Evolutionary conservation across 2,329 filamentous ascomycete species (phyloP).

Genomic region (Fusarium papillatum): DNA sequence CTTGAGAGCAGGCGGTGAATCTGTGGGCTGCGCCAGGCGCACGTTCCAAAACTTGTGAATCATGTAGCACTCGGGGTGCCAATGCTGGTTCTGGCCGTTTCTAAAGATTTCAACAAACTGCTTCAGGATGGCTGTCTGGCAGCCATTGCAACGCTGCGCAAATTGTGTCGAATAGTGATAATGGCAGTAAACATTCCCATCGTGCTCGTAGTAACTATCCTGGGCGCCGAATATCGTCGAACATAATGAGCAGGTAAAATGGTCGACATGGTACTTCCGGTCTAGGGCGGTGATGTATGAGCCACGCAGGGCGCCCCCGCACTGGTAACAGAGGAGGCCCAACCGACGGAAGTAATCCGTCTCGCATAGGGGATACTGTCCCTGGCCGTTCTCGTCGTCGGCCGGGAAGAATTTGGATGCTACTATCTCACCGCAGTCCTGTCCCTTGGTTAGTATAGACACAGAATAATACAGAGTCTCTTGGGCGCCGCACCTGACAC

Average conservation of each 20-base stretch:
- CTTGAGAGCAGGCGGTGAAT: constrained; percentile 58
- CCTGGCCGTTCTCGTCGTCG: constrained; percentile 87
- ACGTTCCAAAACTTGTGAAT: constrained; percentile 99
- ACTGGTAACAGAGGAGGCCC: constrained; percentile 91
- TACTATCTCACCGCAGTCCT: constrained; percentile 98
- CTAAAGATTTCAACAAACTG: constrained; percentile 99
- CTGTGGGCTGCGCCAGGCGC: constrained; percentile 76
- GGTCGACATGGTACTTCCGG: constrained; percentile 98
- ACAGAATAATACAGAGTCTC: constrained; percentile 3
- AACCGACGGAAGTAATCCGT: constrained; percentile 97
- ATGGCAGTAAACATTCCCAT: constrained; percentile 96
- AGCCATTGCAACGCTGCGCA: constrained; percentile 95
- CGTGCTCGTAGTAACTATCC: constrained; percentile 99
- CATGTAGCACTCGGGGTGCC: constrained; percentile 99
- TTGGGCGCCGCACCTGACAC: constrained; percentile 76
- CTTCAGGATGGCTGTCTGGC: constrained; percentile 96
- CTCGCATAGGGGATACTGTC: constrained; percentile 96
- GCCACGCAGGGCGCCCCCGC: constrained; percentile 91
- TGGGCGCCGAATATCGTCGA: constrained; percentile 98
- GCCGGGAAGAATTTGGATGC: constrained; percentile 99
- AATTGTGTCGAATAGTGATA: constrained; percentile 99
- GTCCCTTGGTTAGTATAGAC: constrained; percentile 32
- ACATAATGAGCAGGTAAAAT: constrained; percentile 98
- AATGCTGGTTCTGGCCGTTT: constrained; percentile 98
- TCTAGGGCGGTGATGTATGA: constrained; percentile 99